These are phyloP conservation scores for Pseudogymnoascus sp. DNA, from an alignment of 2,329 filamentous ascomycete species.

Conservation along the genomic window DNA sequence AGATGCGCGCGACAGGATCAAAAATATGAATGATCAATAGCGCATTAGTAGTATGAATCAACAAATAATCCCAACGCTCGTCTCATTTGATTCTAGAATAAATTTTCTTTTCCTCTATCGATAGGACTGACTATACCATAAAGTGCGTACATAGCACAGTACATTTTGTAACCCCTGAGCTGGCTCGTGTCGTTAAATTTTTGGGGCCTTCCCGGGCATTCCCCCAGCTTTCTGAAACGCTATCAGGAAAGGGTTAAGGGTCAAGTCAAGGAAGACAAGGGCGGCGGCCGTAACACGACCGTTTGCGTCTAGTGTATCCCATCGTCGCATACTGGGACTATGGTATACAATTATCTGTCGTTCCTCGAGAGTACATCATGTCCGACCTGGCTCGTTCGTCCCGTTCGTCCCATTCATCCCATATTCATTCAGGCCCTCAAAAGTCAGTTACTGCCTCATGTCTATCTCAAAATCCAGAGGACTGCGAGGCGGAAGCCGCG, in stretches of 20 bases:
- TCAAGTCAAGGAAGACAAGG: background rate
- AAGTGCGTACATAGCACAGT: no score
- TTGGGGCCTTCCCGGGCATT: background rate
- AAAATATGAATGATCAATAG: background rate
- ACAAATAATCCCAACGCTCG: background rate
- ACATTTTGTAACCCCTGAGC: conserved; percentile 1
- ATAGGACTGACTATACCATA: no score
- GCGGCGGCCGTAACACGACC: background rate
- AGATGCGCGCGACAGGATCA: background rate
- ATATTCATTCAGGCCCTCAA: background rate
- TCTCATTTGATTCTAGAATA: background rate
- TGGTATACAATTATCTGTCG: background rate
- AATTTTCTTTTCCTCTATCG: background rate
- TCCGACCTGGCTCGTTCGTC: background rate
- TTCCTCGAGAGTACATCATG: background rate
- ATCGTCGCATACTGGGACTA: background rate
- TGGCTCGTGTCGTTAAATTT: background rate
- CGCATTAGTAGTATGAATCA: background rate
- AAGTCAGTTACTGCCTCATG: background rate
- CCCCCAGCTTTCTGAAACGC: conserved; percentile 4
- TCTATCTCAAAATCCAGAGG: background rate
- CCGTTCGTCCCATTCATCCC: background rate
- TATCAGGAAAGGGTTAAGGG: background rate
- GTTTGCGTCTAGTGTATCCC: conserved; percentile 5
- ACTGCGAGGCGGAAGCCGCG: background rate